Evolutionary conservation across 257 asterid species (phyloP).

Genomic region (Salvia hispanica): DNA sequence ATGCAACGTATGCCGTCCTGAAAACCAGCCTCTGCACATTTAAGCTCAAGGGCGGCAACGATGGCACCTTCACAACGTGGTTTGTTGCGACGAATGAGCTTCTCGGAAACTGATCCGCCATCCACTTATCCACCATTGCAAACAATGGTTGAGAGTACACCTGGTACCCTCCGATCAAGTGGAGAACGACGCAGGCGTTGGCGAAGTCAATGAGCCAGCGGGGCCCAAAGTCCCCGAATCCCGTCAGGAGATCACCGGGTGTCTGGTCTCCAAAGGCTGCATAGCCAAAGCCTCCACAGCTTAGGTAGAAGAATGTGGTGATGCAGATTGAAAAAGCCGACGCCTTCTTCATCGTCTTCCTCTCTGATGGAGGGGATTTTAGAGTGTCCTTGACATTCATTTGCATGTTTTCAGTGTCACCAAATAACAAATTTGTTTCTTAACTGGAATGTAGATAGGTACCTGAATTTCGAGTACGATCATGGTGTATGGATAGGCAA

Average conservation of each 20-base stretch:
- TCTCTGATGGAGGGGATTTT: conserved; percentile 77
- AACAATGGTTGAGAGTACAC: conserved; percentile 64
- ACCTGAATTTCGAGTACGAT: conserved; percentile 83
- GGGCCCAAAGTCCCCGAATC: conserved; percentile 63
- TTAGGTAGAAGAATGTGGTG: conserved; percentile 67
- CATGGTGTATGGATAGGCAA: conserved; percentile 71
- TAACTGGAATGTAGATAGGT: conserved; percentile 15
- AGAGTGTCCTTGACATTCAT: conserved; percentile 54
- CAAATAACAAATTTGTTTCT: not conserved
- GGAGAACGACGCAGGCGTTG: conserved; percentile 63
- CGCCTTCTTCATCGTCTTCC: conserved; percentile 70
- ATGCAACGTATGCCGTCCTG: conserved; percentile 65
- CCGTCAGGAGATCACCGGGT: conserved; percentile 73
- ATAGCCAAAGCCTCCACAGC: conserved; percentile 75
- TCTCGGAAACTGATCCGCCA: conserved; percentile 44
- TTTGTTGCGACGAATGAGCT: conserved; percentile 40
- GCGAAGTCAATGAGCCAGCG: conserved; percentile 71
- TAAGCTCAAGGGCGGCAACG: conserved; percentile 43
- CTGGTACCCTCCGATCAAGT: conserved; percentile 78
- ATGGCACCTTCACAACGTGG: conserved; percentile 32
- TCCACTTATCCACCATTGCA: conserved; percentile 61
- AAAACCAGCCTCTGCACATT: conserved; percentile 54
- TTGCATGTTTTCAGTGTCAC: not conserved
- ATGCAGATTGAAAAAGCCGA: conserved; percentile 49
- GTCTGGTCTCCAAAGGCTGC: conserved; percentile 77